A percentile compares a stretch with the other conserved stretches of the same genome.
Evolutionary conservation across 805 yeast species (phyloP).

Genomic region (Candida broadrunensis): DNA sequence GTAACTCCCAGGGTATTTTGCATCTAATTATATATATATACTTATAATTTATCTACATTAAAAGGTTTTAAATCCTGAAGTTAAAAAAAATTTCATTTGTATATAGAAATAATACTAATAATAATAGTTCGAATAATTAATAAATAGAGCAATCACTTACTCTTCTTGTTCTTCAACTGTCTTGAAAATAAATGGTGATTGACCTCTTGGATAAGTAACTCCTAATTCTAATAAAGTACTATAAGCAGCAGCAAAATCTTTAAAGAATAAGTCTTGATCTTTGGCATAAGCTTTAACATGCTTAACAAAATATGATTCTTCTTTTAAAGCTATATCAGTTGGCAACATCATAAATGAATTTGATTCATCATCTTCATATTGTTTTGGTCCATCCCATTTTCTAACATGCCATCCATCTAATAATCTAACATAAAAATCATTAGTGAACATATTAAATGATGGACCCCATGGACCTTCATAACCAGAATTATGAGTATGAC

Average conservation of each 20-base stretch:
- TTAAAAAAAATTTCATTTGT: neutral
- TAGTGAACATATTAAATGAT: constrained; percentile 37
- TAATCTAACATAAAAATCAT: constrained; percentile 36
- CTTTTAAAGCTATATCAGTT: constrained; percentile 52
- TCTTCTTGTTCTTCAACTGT: constrained; percentile 68
- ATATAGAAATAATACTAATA: neutral
- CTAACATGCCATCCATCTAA: constrained; percentile 53
- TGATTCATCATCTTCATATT: constrained; percentile 38
- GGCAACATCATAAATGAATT: constrained; percentile 54
- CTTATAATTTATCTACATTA: too few species aligned
- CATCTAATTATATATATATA: too few species aligned
- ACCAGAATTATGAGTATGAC: constrained; percentile 36
- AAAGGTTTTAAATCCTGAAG: too few species aligned
- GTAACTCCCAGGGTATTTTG: constrained; percentile 1
- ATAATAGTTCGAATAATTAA: neutral
- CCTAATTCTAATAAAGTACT: constrained; percentile 45
- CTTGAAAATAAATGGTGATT: constrained; percentile 48
- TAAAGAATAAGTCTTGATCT: constrained; percentile 47
- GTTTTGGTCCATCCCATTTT: constrained; percentile 40
- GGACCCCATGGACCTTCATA: constrained; percentile 47
- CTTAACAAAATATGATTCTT: constrained; percentile 43
- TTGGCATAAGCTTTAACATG: constrained; percentile 48
- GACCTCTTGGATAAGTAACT: constrained; percentile 47
- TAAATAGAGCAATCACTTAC: neutral
- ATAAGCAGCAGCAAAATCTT: constrained; percentile 47